Evolutionary conservation across 495 filamentous ascomycete genomes (phyloP).

Genomic region (Hypoxylon subgilvum): DNA sequence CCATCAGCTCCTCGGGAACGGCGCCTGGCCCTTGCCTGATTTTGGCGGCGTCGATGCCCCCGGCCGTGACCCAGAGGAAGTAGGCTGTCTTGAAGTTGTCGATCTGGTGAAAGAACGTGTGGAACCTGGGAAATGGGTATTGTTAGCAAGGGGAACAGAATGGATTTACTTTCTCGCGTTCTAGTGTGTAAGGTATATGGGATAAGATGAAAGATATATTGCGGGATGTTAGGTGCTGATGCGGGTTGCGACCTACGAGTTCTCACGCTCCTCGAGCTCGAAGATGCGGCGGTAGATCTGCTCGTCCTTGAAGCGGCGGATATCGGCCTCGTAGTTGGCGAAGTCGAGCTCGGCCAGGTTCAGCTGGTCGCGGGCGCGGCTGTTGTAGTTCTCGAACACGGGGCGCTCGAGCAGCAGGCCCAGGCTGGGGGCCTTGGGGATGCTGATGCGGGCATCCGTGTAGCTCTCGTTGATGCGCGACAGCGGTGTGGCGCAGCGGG

Average conservation of each 20-base stretch:
- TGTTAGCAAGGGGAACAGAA: constrained; percentile 2
- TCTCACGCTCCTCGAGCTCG: constrained; percentile 79
- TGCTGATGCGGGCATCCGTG: constrained; percentile 68
- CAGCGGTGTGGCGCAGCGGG: constrained; percentile 76
- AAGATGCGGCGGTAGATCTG: constrained; percentile 94
- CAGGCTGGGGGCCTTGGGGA: constrained; percentile 90
- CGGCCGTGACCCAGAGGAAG: constrained; percentile 79
- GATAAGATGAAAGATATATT: not conserved
- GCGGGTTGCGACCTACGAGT: constrained; percentile 68
- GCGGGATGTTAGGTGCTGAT: too few relatives aligned
- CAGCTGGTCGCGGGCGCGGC: constrained; percentile 57
- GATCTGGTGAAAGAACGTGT: constrained; percentile 81
- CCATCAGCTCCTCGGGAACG: constrained; percentile 38
- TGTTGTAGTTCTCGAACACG: constrained; percentile 87
- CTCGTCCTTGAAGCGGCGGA: constrained; percentile 86
- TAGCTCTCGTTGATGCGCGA: constrained; percentile 73
- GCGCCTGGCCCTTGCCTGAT: constrained; percentile 21
- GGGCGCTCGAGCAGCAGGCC: constrained; percentile 88
- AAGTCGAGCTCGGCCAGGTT: constrained; percentile 75
- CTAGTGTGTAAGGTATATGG: not conserved
- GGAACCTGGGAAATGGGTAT: constrained; percentile 65
- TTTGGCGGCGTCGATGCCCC: constrained; percentile 62
- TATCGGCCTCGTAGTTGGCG: constrained; percentile 72
- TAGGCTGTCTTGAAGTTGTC: constrained; percentile 74
- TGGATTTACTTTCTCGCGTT: not conserved